Evolutionary conservation across 805 yeast genomes (phyloP).

Genomic region (Cyberlindnera maclurae): DNA sequence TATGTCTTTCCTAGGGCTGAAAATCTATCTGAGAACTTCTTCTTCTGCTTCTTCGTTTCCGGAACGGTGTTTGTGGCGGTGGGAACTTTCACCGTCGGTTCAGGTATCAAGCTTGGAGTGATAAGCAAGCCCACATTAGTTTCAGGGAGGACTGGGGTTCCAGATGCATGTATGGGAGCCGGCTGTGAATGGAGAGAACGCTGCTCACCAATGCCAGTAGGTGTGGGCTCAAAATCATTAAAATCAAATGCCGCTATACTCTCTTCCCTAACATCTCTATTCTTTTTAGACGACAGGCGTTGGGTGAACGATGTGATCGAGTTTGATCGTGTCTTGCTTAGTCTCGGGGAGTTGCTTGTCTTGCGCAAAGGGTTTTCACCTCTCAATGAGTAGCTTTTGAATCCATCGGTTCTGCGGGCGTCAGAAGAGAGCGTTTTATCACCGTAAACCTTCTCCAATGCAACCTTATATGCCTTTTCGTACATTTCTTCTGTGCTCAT

Average conservation of each 20-base stretch:
- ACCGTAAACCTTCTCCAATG: conserved; percentile 51
- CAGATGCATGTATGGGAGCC: no score
- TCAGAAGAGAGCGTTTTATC: conserved; percentile 12
- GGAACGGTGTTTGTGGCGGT: no score
- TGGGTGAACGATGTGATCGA: conserved; percentile 9
- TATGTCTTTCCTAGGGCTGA: no score
- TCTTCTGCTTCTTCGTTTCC: no score
- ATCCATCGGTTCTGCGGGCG: conserved; percentile 7
- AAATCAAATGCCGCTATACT: neutral
- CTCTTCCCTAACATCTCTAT: no score
- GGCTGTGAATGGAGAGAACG: no score
- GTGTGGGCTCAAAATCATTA: neutral
- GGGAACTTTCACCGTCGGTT: no score
- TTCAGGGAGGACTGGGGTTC: no score
- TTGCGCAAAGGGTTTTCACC: conserved; percentile 3
- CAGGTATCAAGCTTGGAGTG: no score
- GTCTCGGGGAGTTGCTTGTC: conserved; percentile 1
- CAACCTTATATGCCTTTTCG: conserved; percentile 46
- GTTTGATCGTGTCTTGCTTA: conserved; percentile 9
- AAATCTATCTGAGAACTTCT: no score
- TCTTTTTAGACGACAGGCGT: neutral
- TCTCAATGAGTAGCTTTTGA: conserved; percentile 16
- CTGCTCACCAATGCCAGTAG: neutral
- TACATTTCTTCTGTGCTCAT: conserved; percentile 39
- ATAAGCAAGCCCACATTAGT: no score